A percentile compares a stretch with the other conserved stretches of the same genome.
These are phyloP conservation scores for Leptodontidium sp. DNA, from an alignment of 2,329 filamentous ascomycete species.

Conservation along the genomic window DNA sequence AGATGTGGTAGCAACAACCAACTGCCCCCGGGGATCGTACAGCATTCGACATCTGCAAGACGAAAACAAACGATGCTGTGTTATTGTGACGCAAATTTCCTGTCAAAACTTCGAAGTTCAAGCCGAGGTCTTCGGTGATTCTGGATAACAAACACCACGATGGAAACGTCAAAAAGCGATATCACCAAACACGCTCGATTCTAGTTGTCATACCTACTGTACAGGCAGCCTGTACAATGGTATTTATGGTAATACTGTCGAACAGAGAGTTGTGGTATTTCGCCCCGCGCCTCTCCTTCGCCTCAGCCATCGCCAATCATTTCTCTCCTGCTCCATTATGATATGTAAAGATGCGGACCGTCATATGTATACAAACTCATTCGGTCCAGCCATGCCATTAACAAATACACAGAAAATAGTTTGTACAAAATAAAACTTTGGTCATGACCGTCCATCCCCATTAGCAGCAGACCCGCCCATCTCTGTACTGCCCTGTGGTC, in stretches of 20 bases:
- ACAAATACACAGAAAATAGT: slow-evolving; percentile 1
- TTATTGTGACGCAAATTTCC: too few relatives aligned
- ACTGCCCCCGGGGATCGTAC: too few relatives aligned
- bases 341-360: background rate
- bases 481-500: background rate
- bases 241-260: background rate
- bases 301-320: background rate
- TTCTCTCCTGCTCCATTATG: background rate
- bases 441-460: background rate
- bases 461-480: background rate
- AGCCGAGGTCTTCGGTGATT: too few relatives aligned
- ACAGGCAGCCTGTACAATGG: background rate
- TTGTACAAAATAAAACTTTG: background rate
- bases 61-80: too few relatives aligned
- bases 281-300: too few relatives aligned
- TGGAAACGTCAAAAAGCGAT: too few relatives aligned
- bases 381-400: background rate
- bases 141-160: too few relatives aligned
- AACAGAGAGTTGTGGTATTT: background rate
- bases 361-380: background rate
- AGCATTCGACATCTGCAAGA: too few relatives aligned
- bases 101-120: too few relatives aligned
- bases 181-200: too few relatives aligned
- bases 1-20: too few relatives aligned
- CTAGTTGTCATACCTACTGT: too few relatives aligned